Percentiles rank a stretch among this genome's conserved stretches.
Evolutionary conservation across 2,329 filamentous ascomycete species (phyloP).

Genomic region (Stemphylium lycopersici): DNA sequence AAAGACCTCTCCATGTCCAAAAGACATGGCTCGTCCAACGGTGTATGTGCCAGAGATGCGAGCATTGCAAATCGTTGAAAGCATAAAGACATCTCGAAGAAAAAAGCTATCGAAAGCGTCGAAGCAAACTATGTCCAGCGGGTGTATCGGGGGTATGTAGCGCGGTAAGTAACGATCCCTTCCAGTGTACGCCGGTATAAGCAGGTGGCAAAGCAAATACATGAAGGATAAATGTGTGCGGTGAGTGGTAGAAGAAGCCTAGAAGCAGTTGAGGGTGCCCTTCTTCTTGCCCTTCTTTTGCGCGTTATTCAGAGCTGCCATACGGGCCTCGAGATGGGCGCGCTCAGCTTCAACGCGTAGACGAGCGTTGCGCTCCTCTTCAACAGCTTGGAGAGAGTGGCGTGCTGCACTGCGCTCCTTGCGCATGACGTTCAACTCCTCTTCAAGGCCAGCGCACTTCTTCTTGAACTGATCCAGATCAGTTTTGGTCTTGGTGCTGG

Average conservation of each 20-base stretch:
- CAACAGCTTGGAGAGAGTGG: slow-evolving; percentile 82
- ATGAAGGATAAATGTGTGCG: slow-evolving; percentile 19
- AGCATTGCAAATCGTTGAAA: slow-evolving; percentile 30
- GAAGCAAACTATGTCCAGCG: slow-evolving; percentile 6
- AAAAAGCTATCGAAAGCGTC: slow-evolving; percentile 10
- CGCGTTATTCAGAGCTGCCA: slow-evolving; percentile 74
- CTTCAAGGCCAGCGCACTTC: slow-evolving; percentile 77
- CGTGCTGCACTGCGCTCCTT: slow-evolving; percentile 66
- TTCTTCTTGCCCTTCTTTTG: slow-evolving; percentile 95
- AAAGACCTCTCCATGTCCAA: slow-evolving; percentile 7
- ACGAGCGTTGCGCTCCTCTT: slow-evolving; percentile 94
- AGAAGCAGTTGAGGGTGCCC: slow-evolving; percentile 96
- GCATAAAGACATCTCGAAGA: slow-evolving; percentile 32
- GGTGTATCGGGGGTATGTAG: slow-evolving; percentile 32
- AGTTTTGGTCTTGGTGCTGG: slow-evolving; percentile 87
- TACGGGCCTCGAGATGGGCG: slow-evolving; percentile 89
- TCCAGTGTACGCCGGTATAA: slow-evolving; percentile 30
- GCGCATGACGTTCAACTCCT: slow-evolving; percentile 68
- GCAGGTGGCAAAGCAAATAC: slow-evolving; percentile 28
- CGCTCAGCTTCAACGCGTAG: slow-evolving; percentile 87
- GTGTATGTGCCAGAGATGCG: slow-evolving; percentile 18
- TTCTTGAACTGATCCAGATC: slow-evolving; percentile 92
- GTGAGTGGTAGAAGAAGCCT: slow-evolving; percentile 42
- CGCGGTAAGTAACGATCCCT: slow-evolving; percentile 34
- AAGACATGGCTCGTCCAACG: slow-evolving; percentile 14